Base-by-base conservation (phyloP, 83 land plant genomes). In the Larix sibirica region DNA sequence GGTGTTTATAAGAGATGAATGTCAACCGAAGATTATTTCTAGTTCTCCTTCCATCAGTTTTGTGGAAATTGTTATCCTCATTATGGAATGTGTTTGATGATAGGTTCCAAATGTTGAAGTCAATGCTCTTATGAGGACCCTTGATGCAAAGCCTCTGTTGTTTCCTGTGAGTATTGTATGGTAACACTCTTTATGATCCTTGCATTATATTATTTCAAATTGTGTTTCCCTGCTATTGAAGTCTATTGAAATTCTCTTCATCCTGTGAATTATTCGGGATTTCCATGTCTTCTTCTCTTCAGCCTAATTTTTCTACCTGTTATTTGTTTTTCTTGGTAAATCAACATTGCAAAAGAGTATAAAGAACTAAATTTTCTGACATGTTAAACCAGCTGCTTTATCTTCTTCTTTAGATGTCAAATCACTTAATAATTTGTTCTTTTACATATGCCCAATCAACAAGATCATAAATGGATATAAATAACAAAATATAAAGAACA, bases 71-170 rank as follows among this genome's bases (percentile, higher is more conserved):
- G 31, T 68, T 38, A 7, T 38, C 47, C 44, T 70, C 79, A 76
- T 24, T 64, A 64, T 20, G 21, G 67, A 76, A 12, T 44, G 21
- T 76, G 60, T 16, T 78, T 78, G 62, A 62, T 70, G 58, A 65
- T 89, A 97, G 99, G 99, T 95, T 80, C 92, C 99, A 44, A 89
- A 85, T 83, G 99, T 96, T 66, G 99, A 98, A 81, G 92, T 93
- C 9, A 98, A 98, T 90, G 89, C 96, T 14, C 86, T 98, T 64
- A 98, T 98, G 99, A 90, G 82, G 80, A 92, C 94, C 79, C 92
- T 98, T 81, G 93, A 92, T 47, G 96, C 95, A 88, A 93, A 85
- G 79, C 97, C 99, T 60, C 84, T 94, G 47, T 54, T 96, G 75
- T 94, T 93, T 78, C 92, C 99, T 65, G 99, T 98, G 92, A 84